These are phyloP conservation scores for Mrakia blollopis DNA, from an alignment of 768 basidiomycete species.

Conservation along the genomic window DNA sequence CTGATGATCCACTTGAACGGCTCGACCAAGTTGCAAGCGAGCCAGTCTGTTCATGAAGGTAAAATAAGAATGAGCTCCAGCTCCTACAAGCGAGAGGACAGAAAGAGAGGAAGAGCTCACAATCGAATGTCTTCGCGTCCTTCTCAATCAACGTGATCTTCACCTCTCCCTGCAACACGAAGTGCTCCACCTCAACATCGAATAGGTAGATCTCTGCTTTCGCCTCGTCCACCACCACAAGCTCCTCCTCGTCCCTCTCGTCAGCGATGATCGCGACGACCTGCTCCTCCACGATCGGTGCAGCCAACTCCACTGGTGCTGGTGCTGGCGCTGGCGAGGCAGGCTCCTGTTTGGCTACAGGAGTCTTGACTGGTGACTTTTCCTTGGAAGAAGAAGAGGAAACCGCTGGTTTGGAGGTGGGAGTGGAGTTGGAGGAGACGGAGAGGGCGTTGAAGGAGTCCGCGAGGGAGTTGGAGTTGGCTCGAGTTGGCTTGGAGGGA, in stretches of 20 bases:
- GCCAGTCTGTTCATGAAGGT: constrained; percentile 17
- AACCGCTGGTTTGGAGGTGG: constrained; percentile 4
- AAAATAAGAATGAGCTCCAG: neutral
- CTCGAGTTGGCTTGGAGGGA: neutral
- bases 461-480: neutral
- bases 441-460: constrained; percentile 5
- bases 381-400: constrained; percentile 7
- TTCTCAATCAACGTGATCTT: constrained; percentile 43
- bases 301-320: neutral
- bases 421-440: neutral
- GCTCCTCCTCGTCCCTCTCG: constrained; percentile 36
- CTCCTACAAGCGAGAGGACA: neutral
- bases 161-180: constrained; percentile 46
- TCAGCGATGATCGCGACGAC: constrained; percentile 24
- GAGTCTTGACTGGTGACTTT: constrained; percentile 34
- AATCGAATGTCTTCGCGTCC: constrained; percentile 39
- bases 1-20: constrained; percentile 33
- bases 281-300: constrained; percentile 28
- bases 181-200: constrained; percentile 47
- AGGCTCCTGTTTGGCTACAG: constrained; percentile 16
- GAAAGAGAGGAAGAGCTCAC: constrained; percentile 35
- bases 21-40: constrained; percentile 30
- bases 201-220: constrained; percentile 47
- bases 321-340: constrained; percentile 16
- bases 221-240: constrained; percentile 39